A percentile compares a stretch with the other conserved stretches of the same genome.
Evolutionary conservation across 2,329 filamentous ascomycete genomes (phyloP).

Genomic region (Magnaporthiopsis rhizophila): DNA sequence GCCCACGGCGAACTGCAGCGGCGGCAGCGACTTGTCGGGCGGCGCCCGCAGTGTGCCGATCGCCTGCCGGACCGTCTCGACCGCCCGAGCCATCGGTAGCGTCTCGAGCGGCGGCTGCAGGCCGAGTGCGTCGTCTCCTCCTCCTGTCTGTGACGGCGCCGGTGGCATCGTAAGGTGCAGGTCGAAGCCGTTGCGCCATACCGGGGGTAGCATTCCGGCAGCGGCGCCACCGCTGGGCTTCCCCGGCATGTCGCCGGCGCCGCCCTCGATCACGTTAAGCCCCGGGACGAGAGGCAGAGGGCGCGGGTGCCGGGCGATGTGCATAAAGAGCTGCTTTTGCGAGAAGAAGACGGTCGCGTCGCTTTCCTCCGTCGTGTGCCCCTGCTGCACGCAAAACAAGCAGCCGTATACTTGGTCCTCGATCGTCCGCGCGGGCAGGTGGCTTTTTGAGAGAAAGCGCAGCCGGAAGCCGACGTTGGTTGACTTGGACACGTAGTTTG

Average conservation of each 20-base stretch:
- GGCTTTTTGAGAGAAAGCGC: constrained; percentile 48
- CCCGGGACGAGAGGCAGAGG: constrained; percentile 42
- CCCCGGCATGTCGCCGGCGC: constrained; percentile 10
- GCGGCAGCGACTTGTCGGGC: constrained; percentile 12
- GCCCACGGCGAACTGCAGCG: constrained; percentile 27
- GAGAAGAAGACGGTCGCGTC: constrained; percentile 51
- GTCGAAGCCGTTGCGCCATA: constrained; percentile 42
- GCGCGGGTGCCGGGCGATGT: constrained; percentile 44
- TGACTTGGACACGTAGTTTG: constrained; percentile 33
- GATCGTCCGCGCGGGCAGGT: constrained; percentile 38
- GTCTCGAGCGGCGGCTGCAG: constrained; percentile 29
- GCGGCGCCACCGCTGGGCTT: background rate
- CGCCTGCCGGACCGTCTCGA: constrained; percentile 37
- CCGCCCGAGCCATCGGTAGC: constrained; percentile 37
- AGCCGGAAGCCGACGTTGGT: constrained; percentile 41
- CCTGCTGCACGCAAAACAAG: constrained; percentile 43
- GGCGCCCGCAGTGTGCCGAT: constrained; percentile 31
- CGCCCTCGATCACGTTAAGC: constrained; percentile 37
- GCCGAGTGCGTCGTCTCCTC: constrained; percentile 29
- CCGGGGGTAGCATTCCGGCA: constrained; percentile 26
- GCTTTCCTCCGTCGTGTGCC: constrained; percentile 41
- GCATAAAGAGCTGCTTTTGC: constrained; percentile 42
- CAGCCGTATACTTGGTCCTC: constrained; percentile 49
- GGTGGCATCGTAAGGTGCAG: constrained; percentile 38
- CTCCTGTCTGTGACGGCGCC: constrained; percentile 20